These are phyloP conservation scores for Inosperma sp. DNA, from an alignment of 768 basidiomycete species.

Conservation along the genomic window DNA sequence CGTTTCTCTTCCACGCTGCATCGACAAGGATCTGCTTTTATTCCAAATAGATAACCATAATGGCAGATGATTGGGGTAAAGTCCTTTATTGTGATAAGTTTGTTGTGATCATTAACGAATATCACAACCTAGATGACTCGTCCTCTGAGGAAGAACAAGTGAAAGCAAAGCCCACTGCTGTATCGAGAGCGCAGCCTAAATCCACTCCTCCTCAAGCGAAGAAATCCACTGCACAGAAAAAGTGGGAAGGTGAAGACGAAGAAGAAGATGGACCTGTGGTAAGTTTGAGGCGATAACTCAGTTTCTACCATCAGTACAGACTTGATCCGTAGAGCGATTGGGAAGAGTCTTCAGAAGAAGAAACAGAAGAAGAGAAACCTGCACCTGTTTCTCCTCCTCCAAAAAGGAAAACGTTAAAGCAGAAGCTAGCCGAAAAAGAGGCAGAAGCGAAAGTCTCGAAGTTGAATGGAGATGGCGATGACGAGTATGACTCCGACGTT, in stretches of 20 bases:
- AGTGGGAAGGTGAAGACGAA: slow-evolving; percentile 93
- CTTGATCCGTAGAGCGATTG: slow-evolving; percentile 73
- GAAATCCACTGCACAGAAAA: slow-evolving; percentile 41
- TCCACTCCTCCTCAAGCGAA: slow-evolving; percentile 11
- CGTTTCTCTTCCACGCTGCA: no score
- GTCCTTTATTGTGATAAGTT: slow-evolving; percentile 8
- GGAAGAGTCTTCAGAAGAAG: slow-evolving; percentile 55
- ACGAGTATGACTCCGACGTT: slow-evolving; percentile 55
- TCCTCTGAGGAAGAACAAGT: slow-evolving; percentile 32
- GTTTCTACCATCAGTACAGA: slow-evolving; percentile 3
- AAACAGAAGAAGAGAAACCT: slow-evolving; percentile 56
- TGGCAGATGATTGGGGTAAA: slow-evolving; percentile 22
- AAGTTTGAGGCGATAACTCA: slow-evolving; percentile 27
- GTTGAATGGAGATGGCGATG: slow-evolving; percentile 60
- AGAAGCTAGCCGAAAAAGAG: slow-evolving; percentile 90
- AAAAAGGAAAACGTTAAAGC: slow-evolving; percentile 91
- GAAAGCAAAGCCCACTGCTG: slow-evolving; percentile 26
- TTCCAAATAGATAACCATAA: slow-evolving; percentile 17
- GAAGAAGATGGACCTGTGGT: slow-evolving; percentile 81
- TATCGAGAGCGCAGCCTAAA: slow-evolving; percentile 19
- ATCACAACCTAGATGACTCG: slow-evolving; percentile 31
- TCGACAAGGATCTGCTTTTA: no score
- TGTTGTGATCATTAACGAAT: slow-evolving; percentile 8
- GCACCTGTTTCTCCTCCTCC: slow-evolving; percentile 64
- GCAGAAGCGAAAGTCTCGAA: slow-evolving; percentile 56